These are phyloP conservation scores for Chondrus crispus DNA, from an alignment of 23 red algal genomes.

Conservation along the genomic window DNA sequence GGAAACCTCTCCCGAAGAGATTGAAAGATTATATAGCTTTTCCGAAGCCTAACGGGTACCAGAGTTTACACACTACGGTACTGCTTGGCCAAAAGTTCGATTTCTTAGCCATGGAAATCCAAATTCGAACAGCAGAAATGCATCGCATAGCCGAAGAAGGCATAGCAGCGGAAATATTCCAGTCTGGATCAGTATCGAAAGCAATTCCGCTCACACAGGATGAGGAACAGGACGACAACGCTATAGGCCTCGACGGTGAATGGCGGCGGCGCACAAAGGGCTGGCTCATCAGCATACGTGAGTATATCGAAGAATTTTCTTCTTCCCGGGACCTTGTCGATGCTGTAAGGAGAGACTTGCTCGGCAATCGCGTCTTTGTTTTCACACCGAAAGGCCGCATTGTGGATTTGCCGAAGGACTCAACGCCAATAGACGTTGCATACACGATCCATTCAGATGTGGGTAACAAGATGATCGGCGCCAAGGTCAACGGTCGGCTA, in stretches of 20 bases:
- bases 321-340: slow-evolving; percentile 91
- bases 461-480: slow-evolving; percentile 87
- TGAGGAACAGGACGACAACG: neutral
- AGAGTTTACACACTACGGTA: slow-evolving; percentile 92
- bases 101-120: slow-evolving; percentile 85
- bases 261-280: slow-evolving; percentile 71
- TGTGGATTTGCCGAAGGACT: slow-evolving; percentile 87
- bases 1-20: slow-evolving; percentile 89
- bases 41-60: slow-evolving; percentile 99
- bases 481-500: slow-evolving; percentile 86
- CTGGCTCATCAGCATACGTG: slow-evolving; percentile 87
- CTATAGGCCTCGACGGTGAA: slow-evolving; percentile 15
- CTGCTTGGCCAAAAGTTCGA: slow-evolving; percentile 55
- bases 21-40: slow-evolving; percentile 99
- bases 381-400: slow-evolving; percentile 87
- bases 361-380: slow-evolving; percentile 95
- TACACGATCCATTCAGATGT: slow-evolving; percentile 89
- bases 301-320: slow-evolving; percentile 90
- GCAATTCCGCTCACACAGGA: neutral
- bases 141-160: slow-evolving; percentile 88
- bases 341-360: slow-evolving; percentile 80
- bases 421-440: slow-evolving; percentile 89
- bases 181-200: slow-evolving; percentile 6
- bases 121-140: slow-evolving; percentile 95
- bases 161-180: slow-evolving; percentile 83